These are phyloP conservation scores for Coemansia guatemalensis DNA, from an alignment of 192 early-diverging fungal species.

Conservation along the genomic window DNA sequence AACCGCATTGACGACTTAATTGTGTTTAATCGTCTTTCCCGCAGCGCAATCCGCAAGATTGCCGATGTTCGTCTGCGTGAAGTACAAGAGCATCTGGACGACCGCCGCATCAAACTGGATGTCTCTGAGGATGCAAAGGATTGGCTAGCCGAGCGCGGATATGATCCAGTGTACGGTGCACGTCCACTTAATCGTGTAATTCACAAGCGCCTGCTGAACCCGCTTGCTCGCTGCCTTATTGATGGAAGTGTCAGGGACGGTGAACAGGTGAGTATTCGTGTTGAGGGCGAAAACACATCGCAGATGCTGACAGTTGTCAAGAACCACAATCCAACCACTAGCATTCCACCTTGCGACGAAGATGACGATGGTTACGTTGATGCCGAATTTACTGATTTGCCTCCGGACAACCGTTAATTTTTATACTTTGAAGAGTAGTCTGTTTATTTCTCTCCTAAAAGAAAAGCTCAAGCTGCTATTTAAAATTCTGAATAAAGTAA, in stretches of 20 bases:
- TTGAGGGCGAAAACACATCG: constrained; percentile 20
- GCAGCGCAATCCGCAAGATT: constrained; percentile 68
- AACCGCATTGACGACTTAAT: constrained; percentile 82
- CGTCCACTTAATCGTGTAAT: constrained; percentile 69
- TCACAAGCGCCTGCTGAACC: constrained; percentile 59
- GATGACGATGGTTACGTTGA: constrained; percentile 19
- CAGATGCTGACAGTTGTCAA: constrained; percentile 26
- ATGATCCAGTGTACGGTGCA: constrained; percentile 69
- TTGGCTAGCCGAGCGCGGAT: constrained; percentile 64
- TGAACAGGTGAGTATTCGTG: constrained; percentile 55
- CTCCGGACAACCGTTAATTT: background rate
- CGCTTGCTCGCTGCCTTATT: constrained; percentile 59
- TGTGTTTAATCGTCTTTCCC: constrained; percentile 73
- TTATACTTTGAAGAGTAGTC: background rate
- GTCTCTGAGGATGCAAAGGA: constrained; percentile 58
- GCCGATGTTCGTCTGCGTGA: constrained; percentile 72
- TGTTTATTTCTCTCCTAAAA: background rate
- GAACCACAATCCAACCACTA: constrained; percentile 29
- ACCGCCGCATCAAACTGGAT: constrained; percentile 58
- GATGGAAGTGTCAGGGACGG: constrained; percentile 61
- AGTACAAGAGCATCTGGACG: constrained; percentile 60
- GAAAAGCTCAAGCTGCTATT: background rate
- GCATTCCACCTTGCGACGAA: background rate
- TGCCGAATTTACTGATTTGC: constrained; percentile 36
- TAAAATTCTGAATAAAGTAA: background rate